These are phyloP conservation scores for Talaromyces liani DNA, from an alignment of 495 filamentous ascomycete species.

Conservation along the genomic window DNA sequence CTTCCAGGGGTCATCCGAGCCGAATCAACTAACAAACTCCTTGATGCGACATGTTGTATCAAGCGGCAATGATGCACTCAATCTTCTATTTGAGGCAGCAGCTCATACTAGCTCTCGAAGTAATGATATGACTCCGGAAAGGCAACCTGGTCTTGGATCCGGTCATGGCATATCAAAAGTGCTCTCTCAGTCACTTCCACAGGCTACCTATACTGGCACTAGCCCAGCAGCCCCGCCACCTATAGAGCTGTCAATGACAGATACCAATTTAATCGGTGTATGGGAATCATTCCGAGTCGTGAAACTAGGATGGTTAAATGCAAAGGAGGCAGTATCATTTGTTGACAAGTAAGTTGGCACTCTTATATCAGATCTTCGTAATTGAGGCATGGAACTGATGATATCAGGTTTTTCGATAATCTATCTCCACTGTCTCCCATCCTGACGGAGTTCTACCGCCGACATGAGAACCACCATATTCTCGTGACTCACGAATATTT, in stretches of 20 bases:
- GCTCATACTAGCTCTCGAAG: conserved; percentile 22
- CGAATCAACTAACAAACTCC: conserved; percentile 25
- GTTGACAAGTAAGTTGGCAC: conserved; percentile 42
- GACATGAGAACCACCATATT: conserved; percentile 35
- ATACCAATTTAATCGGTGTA: conserved; percentile 29
- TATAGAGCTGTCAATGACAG: conserved; percentile 23
- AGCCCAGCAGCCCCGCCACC: conserved; percentile 14
- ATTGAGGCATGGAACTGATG: neutral
- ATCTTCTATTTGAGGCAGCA: conserved; percentile 47
- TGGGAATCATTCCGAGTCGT: conserved; percentile 47
- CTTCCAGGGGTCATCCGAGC: conserved; percentile 2
- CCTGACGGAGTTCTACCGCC: conserved; percentile 42
- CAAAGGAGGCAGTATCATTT: conserved; percentile 41
- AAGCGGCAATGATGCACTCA: conserved; percentile 46
- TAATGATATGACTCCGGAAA: neutral
- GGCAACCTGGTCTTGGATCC: neutral
- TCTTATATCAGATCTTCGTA: neutral
- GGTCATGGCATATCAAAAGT: neutral
- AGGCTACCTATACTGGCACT: conserved; percentile 5
- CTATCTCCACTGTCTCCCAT: conserved; percentile 47
- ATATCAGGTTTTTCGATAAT: conserved; percentile 48
- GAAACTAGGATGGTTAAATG: conserved; percentile 46
- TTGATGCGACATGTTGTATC: conserved; percentile 44
- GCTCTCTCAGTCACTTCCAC: conserved; percentile 2
- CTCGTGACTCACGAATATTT: conserved; percentile 42